Base-by-base conservation (phyloP, 1,139 yeast species). In the Candida neerlandica region DNA sequence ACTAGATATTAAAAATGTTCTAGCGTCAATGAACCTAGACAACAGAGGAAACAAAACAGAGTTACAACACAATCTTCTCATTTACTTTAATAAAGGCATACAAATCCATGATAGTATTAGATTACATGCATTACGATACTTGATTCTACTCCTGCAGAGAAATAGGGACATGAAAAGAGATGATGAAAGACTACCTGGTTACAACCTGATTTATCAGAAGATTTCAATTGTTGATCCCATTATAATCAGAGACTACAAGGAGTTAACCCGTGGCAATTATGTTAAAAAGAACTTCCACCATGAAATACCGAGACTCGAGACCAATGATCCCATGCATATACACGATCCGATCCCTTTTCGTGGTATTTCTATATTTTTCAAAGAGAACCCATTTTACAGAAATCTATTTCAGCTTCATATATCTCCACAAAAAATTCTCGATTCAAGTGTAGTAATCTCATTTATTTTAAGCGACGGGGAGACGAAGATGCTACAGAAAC, bases 401-500 rank as follows among this genome's bases (percentile, higher is more conserved):
- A 62, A 81, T 34, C 71, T 71, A 45, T 64, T 78, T 45, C 59
- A 75, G 35, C 63, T 84, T 2, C 75, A 75, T 33, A 77, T 74
- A 12, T 68, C 77, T 33, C 84, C 86, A 4, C 66, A 62, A 46
- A 35, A 46, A 14, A 60, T 60, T 14, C 58, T 59, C 1, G 67
- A 11, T 50, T 80, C 80, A 1, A 65, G 68, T 1, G 69, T 77
- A 39, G 59, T 60, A 1, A 58, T 77, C 21, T 57, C 62, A 5
- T 81, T 84, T 50, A 59, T 59, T 0, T 62, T 85, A 23, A 65
- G 63, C n/a, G 64, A 63, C 10, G 66, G 66, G 1, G 86, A 82
- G 46, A 37, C 42, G 35, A 51, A 45, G 12, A 27, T 49, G 19
- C 45, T 62, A 19, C 43, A 45, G 16, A 50, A 60, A 14, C 53